A percentile compares a stretch with the other conserved stretches of the same genome.
Evolutionary conservation across 768 basidiomycete genomes (phyloP).

Genomic region (Gymnopilus junonius): DNA sequence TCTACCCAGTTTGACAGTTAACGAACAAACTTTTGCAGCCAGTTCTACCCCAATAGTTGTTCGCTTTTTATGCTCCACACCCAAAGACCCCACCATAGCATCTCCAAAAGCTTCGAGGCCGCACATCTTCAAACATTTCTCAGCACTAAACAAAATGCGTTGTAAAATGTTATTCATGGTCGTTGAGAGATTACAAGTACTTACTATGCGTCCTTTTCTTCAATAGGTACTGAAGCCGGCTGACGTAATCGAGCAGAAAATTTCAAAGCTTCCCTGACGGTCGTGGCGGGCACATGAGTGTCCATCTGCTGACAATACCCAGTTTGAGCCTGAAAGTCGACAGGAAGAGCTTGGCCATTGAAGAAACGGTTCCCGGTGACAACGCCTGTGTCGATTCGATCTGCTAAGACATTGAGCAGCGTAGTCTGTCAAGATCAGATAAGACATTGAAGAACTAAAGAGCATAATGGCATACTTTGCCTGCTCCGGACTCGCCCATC

Average conservation of each 20-base stretch:
- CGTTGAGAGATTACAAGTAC: constrained; percentile 26
- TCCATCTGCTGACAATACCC: constrained; percentile 91
- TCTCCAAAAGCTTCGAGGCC: constrained; percentile 65
- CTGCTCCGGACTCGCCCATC: constrained; percentile 65
- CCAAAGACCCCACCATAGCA: constrained; percentile 68
- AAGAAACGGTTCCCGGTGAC: constrained; percentile 57
- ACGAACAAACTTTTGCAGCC: constrained; percentile 72
- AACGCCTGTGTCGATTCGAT: constrained; percentile 50
- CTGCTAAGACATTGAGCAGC: constrained; percentile 59
- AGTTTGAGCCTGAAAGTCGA: constrained; percentile 69
- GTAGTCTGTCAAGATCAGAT: constrained; percentile 45
- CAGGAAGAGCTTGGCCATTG: constrained; percentile 55
- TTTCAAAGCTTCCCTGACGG: constrained; percentile 79
- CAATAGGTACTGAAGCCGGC: constrained; percentile 60
- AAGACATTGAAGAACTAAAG: not conserved
- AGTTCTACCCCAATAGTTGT: constrained; percentile 89
- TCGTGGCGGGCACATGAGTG: constrained; percentile 73
- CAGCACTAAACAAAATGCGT: constrained; percentile 31
- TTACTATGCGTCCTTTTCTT: constrained; percentile 82
- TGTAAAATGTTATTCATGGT: not conserved
- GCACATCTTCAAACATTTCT: constrained; percentile 63
- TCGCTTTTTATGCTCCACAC: constrained; percentile 77
- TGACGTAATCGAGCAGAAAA: constrained; percentile 85
- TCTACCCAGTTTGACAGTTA: not conserved
- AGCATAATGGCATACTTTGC: constrained; percentile 43